These are phyloP conservation scores for Polymyxa betae DNA, from an alignment of 208 protist species.

Conservation along the genomic window DNA sequence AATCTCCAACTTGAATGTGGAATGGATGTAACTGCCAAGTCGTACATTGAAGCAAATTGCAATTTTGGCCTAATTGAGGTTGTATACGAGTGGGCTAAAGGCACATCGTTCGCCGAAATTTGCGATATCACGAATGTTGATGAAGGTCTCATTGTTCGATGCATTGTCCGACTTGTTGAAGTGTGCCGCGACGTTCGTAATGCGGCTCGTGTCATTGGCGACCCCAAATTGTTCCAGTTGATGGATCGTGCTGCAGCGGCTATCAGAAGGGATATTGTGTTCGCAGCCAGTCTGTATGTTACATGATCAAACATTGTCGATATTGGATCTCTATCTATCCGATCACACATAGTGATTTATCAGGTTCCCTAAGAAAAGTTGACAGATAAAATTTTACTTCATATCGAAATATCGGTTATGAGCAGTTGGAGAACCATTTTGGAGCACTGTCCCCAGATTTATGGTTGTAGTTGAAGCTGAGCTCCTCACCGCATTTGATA, in stretches of 20 bases:
- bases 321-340: neutral
- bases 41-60: conserved; percentile 36
- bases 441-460: neutral
- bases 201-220: conserved; percentile 89
- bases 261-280: conserved; percentile 98
- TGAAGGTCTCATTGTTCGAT: conserved; percentile 76
- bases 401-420: no score
- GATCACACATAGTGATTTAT: no score
- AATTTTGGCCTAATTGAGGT: conserved; percentile 78
- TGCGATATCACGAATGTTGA: conserved; percentile 73
- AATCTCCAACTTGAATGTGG: conserved; percentile 54
- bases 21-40: conserved; percentile 53
- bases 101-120: conserved; percentile 76
- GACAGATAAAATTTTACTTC: no score
- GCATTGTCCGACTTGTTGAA: conserved; percentile 74
- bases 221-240: conserved; percentile 94
- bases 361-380: no score
- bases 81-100: conserved; percentile 80
- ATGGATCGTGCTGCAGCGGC: conserved; percentile 88
- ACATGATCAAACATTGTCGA: conserved; percentile 39
- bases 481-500: conserved; percentile 56
- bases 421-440: conserved; percentile 22
- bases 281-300: conserved; percentile 94
- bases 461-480: conserved; percentile 61
- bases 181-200: conserved; percentile 75